Conservation (phyloP, 768 basidiomycete species). For the Suillus placidus region DNA sequence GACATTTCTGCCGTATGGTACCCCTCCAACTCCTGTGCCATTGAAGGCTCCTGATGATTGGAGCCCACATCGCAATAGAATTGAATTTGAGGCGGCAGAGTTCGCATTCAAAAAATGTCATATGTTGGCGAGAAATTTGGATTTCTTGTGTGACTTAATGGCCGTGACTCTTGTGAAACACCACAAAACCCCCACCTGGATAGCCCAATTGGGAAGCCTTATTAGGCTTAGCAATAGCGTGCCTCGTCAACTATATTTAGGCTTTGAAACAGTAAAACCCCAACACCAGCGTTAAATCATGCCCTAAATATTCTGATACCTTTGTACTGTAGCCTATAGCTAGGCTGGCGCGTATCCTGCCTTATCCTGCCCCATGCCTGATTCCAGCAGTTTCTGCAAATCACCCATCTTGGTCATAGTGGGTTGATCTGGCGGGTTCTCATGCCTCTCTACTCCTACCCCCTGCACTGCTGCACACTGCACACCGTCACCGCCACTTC, state of each 20-base stretch:
- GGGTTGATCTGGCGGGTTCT: background rate
- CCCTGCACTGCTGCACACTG: background rate
- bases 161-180: conserved; percentile 15
- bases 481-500: background rate
- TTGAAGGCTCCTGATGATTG: conserved; percentile 10
- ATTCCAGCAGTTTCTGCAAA: background rate
- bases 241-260: no score
- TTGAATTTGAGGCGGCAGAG: conserved; percentile 24
- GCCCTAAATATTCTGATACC: no score
- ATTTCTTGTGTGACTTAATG: conserved; percentile 23
- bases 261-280: background rate
- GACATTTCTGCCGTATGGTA: conserved; percentile 2
- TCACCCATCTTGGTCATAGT: background rate
- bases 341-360: background rate
- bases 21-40: conserved; percentile 11
- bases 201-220: no score
- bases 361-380: background rate
- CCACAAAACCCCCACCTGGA: background rate
- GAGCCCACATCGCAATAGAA: background rate
- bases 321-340: background rate
- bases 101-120: conserved; percentile 23
- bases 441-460: background rate
- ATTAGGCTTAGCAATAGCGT: no score
- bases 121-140: conserved; percentile 23
- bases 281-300: no score